A percentile compares a stretch with the other conserved stretches of the same genome.
Conservation (phyloP, 2,329 filamentous ascomycete genomes). For the Bretziella fagacearum region DNA sequence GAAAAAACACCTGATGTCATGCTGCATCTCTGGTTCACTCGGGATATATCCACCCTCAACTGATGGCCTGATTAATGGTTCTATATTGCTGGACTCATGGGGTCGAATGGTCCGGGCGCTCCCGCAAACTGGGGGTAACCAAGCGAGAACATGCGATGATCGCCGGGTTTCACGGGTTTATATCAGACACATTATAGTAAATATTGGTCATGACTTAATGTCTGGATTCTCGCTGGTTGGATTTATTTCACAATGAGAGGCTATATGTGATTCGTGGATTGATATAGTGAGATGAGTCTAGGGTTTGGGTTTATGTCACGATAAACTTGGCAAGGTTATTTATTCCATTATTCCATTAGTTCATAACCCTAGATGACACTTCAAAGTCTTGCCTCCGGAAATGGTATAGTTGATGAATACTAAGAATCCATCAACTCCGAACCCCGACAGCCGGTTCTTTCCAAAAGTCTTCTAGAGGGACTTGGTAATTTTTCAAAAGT, state of each 20-base stretch:
- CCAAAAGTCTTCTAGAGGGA: no score
- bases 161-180: background rate
- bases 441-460: no score
- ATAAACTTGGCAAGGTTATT: no score
- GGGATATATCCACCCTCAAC: background rate
- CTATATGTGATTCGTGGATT: no score
- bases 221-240: background rate
- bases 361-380: no score
- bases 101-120: constrained; percentile 9
- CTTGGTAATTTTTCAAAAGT: no score
- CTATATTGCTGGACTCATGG: constrained; percentile 4
- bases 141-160: constrained; percentile 8
- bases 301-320: no score
- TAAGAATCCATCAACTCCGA: no score
- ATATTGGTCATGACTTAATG: background rate
- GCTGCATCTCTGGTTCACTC: background rate
- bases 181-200: background rate
- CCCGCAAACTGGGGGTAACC: background rate
- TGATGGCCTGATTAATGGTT: constrained; percentile 13
- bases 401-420: no score
- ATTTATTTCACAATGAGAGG: background rate
- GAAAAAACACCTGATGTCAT: background rate
- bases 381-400: no score
- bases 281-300: no score
- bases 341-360: no score